Conservation (phyloP, 257 asterid species). For the Solanum tarijense region DNA sequence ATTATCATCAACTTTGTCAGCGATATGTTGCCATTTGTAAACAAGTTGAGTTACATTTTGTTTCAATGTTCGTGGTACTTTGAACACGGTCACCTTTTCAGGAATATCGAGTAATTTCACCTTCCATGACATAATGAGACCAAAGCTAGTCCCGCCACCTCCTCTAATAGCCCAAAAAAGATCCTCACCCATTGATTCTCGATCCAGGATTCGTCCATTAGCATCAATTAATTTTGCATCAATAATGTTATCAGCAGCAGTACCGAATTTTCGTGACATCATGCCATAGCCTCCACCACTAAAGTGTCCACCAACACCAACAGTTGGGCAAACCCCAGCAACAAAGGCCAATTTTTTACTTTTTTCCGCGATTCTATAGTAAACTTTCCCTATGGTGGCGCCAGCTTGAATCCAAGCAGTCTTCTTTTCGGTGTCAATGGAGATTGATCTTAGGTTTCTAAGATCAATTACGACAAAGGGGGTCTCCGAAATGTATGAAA, state of each 20-base stretch:
- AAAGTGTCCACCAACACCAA: not conserved
- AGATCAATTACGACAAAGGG: no score
- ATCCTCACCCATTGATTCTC: not conserved
- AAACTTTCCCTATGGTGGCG: no score
- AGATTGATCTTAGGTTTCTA: no score
- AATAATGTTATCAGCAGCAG: not conserved
- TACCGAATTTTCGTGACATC: not conserved
- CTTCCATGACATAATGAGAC: not conserved
- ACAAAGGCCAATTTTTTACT: not conserved
- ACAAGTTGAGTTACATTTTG: not conserved
- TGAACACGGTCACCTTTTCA: not conserved
- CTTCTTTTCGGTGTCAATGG: no score
- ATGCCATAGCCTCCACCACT: not conserved
- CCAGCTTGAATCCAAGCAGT: no score
- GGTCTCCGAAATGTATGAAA: no score
- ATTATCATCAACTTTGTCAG: not conserved
- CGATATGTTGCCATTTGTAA: not conserved
- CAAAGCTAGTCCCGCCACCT: not conserved
- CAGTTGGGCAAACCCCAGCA: not conserved
- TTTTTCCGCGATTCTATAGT: not conserved
- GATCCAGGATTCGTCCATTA: fast-evolving
- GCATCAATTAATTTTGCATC: not conserved
- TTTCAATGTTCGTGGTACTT: not conserved
- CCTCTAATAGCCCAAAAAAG: not conserved
- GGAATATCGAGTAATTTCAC: not conserved